Evolutionary conservation across 192 early-diverging fungal genomes (phyloP).

Genomic region (Coemansia umbellata): DNA sequence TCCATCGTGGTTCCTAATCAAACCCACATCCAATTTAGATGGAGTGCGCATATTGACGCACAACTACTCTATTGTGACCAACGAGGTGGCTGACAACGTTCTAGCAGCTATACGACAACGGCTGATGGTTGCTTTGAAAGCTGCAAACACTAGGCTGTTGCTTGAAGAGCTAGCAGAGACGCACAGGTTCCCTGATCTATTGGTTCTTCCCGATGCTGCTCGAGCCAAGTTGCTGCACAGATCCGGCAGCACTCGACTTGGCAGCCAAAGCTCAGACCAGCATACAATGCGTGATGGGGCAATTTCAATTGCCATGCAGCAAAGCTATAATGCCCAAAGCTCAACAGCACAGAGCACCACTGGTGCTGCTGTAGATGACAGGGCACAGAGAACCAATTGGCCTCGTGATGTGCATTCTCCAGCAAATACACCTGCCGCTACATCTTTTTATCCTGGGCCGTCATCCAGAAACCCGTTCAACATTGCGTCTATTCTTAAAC

Average conservation of each 20-base stretch:
- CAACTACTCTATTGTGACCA: constrained; percentile 45
- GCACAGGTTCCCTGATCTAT: constrained; percentile 32
- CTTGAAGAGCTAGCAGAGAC: constrained; percentile 49
- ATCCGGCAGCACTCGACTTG: constrained; percentile 2
- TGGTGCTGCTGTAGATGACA: no score
- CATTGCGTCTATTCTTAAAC: constrained; percentile 40
- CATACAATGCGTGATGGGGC: constrained; percentile 14
- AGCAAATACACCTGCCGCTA: background rate
- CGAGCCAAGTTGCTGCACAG: background rate
- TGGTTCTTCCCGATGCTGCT: constrained; percentile 26
- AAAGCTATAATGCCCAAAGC: background rate
- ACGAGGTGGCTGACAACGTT: constrained; percentile 40
- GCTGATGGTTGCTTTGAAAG: constrained; percentile 39
- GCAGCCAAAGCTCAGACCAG: constrained; percentile 2
- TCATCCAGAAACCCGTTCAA: constrained; percentile 12
- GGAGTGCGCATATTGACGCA: constrained; percentile 49
- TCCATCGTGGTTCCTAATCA: constrained; percentile 51
- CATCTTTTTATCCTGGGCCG: background rate
- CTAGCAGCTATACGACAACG: constrained; percentile 46
- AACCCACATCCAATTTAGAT: constrained; percentile 29
- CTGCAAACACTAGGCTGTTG: constrained; percentile 47
- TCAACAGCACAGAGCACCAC: background rate
- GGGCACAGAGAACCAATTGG: background rate
- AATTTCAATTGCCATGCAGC: background rate
- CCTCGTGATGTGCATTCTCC: background rate